These are phyloP conservation scores for Lachancea dasiensis DNA, from an alignment of 805 yeast genomes.

Conservation along the genomic window DNA sequence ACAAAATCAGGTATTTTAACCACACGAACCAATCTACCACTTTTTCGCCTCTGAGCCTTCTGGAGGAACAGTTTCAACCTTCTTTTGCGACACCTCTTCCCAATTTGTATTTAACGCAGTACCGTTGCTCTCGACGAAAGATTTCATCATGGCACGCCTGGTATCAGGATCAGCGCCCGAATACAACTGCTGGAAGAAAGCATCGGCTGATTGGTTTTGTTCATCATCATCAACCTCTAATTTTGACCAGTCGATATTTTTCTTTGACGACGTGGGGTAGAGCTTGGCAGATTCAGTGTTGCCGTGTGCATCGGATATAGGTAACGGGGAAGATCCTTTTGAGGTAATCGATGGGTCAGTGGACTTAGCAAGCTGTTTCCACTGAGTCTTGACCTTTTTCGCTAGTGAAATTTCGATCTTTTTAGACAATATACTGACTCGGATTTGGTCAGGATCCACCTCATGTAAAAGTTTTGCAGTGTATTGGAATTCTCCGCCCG, in stretches of 20 bases:
- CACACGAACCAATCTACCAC: constrained; percentile 41
- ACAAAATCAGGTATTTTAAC: no score
- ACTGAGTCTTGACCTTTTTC: constrained; percentile 42
- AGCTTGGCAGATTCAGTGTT: constrained; percentile 16
- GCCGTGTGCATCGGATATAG: neutral
- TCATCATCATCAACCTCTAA: constrained; percentile 43
- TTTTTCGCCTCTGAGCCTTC: constrained; percentile 59
- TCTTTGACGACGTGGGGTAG: constrained; percentile 63
- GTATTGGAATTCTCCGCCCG: constrained; percentile 53
- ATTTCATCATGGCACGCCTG: constrained; percentile 92
- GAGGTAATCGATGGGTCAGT: neutral
- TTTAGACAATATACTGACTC: constrained; percentile 53
- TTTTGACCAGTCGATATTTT: constrained; percentile 64
- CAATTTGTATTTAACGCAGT: constrained; percentile 91
- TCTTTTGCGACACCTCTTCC: constrained; percentile 70
- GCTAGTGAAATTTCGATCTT: constrained; percentile 65
- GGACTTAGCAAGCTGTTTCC: constrained; percentile 44
- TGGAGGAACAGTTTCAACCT: constrained; percentile 66
- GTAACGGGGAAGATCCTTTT: neutral
- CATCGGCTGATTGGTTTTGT: constrained; percentile 47
- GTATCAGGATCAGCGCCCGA: constrained; percentile 82
- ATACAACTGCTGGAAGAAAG: constrained; percentile 71
- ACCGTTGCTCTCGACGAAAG: constrained; percentile 89
- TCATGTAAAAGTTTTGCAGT: constrained; percentile 45
- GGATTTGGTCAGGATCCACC: constrained; percentile 43